phyloP scores from a whole-genome alignment of 148 eudicot genomes.

The Cornus florida region DNA sequence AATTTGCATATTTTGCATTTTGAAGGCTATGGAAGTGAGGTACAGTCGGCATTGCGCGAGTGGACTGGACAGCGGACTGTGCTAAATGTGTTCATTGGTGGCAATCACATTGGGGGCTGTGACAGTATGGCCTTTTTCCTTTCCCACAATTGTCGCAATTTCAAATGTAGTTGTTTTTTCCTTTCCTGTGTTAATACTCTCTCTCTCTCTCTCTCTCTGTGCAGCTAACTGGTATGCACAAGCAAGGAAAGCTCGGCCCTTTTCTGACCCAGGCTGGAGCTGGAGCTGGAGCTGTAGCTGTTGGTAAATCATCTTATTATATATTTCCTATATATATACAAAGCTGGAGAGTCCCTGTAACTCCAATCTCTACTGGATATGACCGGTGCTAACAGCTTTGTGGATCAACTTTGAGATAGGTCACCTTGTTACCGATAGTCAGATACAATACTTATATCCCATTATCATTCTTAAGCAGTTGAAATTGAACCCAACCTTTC shows the following conservation, averaged over 20 bases:
- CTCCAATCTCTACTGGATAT: no score
- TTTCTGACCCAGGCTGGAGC: slow-evolving; percentile 69
- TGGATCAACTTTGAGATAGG: no score
- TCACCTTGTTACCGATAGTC: no score
- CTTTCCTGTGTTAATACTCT: neutral
- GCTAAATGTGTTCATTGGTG: slow-evolving; percentile 82
- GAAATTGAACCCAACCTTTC: no score
- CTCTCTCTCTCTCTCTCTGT: neutral
- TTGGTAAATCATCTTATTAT: slow-evolving; percentile 9
- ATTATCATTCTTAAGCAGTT: no score
- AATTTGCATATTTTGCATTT: neutral
- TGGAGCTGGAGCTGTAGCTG: slow-evolving; percentile 30
- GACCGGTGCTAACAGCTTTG: no score
- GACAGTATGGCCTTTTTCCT: slow-evolving; percentile 45
- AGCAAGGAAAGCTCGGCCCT: slow-evolving; percentile 55
- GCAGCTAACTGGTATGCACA: slow-evolving; percentile 55
- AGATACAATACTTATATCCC: no score
- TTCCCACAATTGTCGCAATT: neutral
- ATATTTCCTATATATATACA: no score
- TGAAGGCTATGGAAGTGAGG: slow-evolving; percentile 68
- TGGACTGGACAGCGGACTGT: slow-evolving; percentile 78
- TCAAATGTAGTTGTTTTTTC: neutral
- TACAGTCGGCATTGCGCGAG: slow-evolving; percentile 61
- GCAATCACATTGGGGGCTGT: slow-evolving; percentile 89
- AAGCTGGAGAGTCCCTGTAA: no score